Evolutionary conservation across 2,329 filamentous ascomycete genomes (phyloP), one percentile per base, ranked within the genome.

Genomic region (Apiospora marii): DNA sequence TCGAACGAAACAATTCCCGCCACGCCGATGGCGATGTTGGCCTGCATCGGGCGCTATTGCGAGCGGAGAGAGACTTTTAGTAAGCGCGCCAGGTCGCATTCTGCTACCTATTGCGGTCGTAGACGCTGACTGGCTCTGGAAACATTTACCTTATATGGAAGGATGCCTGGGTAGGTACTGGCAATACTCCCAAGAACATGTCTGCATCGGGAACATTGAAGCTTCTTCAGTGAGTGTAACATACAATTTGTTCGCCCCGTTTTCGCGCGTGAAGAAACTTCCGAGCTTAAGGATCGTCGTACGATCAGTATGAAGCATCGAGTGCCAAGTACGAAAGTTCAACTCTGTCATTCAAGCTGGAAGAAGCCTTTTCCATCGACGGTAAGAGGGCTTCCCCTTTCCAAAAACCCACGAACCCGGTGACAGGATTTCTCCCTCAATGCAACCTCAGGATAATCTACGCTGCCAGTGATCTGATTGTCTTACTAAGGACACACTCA

Each of bases 81-180:
- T 64, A n/a, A 64, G 53, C 53, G 16, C 53, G 16, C 30, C 30
- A 34, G 53, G 58, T 37, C 34, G 58, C 58, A 41, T 64, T 64
- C 19, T n/a, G 34, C 34, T 64, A 8, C 30, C 58, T 19, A n/a
- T n/a, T 6, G 16, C n/a, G 3, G 22, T 14, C 34, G 34, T 34
- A 41, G 58, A n/a, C 19, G 22, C 30, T 41, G 30, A 64, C 22
- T 41, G 34, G 7, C 13, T n/a, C 16, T n/a, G 19, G 34, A 41
- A n/a, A 12, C 2, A 5, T 24, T 14, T 19, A 41, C n/a, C 58
- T 10, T 30, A 34, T 37, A 12, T n/a, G 22, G 58, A 30, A 64
- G 41, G 30, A 34, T 64, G n/a, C 4, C 16, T 7, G 34, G 10
- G 19, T 2, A 41, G 10, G 22, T 13, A 13, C 41, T 30, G 22